Percentiles rank a stretch among this genome's conserved stretches.
These are phyloP conservation scores for Pistacia atlantica DNA, from an alignment of 345 rosid species.

Conservation along the genomic window DNA sequence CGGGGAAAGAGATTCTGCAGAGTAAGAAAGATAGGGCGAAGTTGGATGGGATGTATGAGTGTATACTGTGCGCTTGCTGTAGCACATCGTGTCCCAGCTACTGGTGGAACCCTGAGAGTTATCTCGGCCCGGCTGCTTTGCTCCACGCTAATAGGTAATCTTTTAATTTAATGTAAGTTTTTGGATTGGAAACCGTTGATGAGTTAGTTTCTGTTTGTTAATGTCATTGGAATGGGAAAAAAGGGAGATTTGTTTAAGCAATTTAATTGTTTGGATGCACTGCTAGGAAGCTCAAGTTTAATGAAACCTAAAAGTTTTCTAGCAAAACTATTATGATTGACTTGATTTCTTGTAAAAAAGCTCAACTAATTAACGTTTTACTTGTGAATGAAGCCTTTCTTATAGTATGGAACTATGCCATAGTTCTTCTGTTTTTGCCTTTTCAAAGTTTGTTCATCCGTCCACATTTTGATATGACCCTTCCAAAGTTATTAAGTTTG, in stretches of 20 bases:
- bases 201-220: neutral
- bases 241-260: too few species aligned
- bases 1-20: slow-evolving; percentile 85
- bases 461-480: too few species aligned
- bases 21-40: slow-evolving; percentile 89
- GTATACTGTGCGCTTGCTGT: slow-evolving; percentile 93
- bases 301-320: neutral
- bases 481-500: too few species aligned
- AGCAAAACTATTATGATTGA: neutral
- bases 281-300: neutral
- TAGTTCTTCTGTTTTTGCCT: too few species aligned
- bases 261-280: neutral
- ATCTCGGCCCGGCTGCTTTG: slow-evolving; percentile 92
- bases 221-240: neutral
- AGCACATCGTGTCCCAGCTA: slow-evolving; percentile 95
- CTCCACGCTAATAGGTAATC: slow-evolving; percentile 87
- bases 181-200: neutral
- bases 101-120: slow-evolving; percentile 98
- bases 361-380: too few species aligned
- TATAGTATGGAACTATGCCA: too few species aligned
- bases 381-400: too few species aligned
- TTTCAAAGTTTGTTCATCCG: too few species aligned
- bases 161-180: neutral
- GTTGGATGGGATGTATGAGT: slow-evolving; percentile 98
- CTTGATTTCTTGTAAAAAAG: too few species aligned